A percentile compares a stretch with the other conserved stretches of the same genome.
These are phyloP conservation scores for Aciculosporium take DNA, from an alignment of 2,329 filamentous ascomycete species.

Conservation along the genomic window DNA sequence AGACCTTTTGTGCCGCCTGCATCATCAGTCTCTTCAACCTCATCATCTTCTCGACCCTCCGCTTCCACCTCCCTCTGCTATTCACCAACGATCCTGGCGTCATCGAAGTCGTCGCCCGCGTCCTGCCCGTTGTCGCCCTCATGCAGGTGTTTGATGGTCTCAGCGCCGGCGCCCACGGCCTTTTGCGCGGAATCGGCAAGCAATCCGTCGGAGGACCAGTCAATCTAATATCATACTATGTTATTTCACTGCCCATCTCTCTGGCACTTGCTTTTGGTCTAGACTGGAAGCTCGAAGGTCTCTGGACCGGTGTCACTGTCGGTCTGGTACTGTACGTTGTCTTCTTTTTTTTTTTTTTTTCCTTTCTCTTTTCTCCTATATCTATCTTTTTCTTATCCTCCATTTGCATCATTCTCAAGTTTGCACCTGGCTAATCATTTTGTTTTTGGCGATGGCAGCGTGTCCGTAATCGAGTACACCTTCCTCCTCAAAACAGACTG, in stretches of 20 bases:
- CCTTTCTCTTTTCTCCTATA: not conserved
- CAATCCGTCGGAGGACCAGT: constrained; percentile 85
- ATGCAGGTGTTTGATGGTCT: constrained; percentile 86
- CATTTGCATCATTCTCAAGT: too few relatives aligned
- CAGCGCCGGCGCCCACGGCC: constrained; percentile 65
- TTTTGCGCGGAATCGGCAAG: constrained; percentile 73
- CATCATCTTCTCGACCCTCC: constrained; percentile 50
- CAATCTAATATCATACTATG: constrained; percentile 76
- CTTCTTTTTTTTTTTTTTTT: not conserved
- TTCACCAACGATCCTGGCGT: constrained; percentile 65
- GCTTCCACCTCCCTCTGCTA: constrained; percentile 60
- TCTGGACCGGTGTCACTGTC: constrained; percentile 69
- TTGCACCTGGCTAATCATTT: too few relatives aligned
- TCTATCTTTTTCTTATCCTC: not conserved
- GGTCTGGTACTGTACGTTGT: constrained; percentile 47
- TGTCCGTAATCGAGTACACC: constrained; percentile 37
- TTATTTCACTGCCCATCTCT: constrained; percentile 70
- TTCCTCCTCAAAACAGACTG: constrained; percentile 39
- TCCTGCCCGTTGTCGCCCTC: constrained; percentile 68
- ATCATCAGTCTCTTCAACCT: constrained; percentile 71
- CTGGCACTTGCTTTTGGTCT: constrained; percentile 66
- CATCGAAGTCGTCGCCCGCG: constrained; percentile 48
- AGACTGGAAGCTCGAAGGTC: constrained; percentile 60
- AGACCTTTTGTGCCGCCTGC: constrained; percentile 47
- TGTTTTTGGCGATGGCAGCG: constrained; percentile 21